Base-by-base conservation (phyloP, 2,329 filamentous ascomycete genomes). In the Hymenoscyphus occultus region DNA sequence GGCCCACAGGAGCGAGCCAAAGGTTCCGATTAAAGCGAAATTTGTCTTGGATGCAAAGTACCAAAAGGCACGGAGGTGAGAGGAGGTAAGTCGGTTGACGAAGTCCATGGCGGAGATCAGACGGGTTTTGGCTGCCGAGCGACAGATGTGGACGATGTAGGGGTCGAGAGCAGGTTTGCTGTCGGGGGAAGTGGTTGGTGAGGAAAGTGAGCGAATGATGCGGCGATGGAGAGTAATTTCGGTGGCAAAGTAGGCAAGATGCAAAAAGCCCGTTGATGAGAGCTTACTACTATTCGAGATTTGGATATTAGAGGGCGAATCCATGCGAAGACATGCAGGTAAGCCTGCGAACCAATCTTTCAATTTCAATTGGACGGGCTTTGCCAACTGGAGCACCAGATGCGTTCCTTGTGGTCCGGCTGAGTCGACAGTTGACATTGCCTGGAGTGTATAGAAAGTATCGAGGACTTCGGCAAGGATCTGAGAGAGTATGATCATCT, bases 81-180 rank as follows among this genome's bases (percentile, higher is more conserved):
- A 86, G 0, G 92, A 92, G 56, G 90, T 92, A 39, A 98, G 85
- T 0, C 94, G 89, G 78, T 97, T 97, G 72, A 97, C 93, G 77
- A 97, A 97, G 76, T 98, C 94, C 91, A 98, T 96, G 69, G 93
- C 93, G 28, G 91, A 96, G 74, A 97, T 97, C 40, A 98, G 84
- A 5, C 94, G 90, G 0, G 94, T 96, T 77, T 97, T 97, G 62
- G 94, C 94, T 3, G 94, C 94, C 64, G 90, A 93, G 62, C 94
- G 92, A 78, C 93, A 97, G 71, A 97, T 97, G 77, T 96, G 92
- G 63, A 93, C 86, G 60, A 96, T 87, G 72, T 97, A 96, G 0
- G 89, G 85, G 74, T 96, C 92, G 48, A 88, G 81, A 3, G 81
- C 77, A 63, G 75, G 71, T 69, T 70, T 74, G 62, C 60, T 64